Evolutionary conservation across 352 stramenopile species (phyloP).

Genomic region (Hyaloperonospora brassicae): DNA sequence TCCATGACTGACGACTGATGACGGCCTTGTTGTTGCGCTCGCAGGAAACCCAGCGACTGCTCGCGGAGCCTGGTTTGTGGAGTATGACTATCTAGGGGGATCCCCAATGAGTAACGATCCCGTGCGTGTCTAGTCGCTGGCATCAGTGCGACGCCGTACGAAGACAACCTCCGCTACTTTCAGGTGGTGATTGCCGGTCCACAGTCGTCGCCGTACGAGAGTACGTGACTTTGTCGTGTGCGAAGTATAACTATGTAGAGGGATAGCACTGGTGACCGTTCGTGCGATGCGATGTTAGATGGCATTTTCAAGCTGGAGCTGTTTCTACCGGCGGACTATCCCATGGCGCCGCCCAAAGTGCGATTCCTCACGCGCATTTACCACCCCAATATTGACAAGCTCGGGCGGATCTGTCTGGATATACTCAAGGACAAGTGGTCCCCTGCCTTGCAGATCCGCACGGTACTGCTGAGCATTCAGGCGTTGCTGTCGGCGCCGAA

Average conservation of each 20-base stretch:
- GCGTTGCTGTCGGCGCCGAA: slow-evolving; percentile 93
- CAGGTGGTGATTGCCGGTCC: slow-evolving; percentile 96
- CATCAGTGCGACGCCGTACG: slow-evolving; percentile 94
- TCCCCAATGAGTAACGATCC: neutral
- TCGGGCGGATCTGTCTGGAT: slow-evolving; percentile 96
- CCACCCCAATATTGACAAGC: slow-evolving; percentile 98
- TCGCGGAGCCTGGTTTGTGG: slow-evolving; percentile 84
- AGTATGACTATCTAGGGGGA: slow-evolving; percentile 3
- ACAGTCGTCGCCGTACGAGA: slow-evolving; percentile 92
- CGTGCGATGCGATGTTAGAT: slow-evolving; percentile 31
- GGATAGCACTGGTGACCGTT: neutral
- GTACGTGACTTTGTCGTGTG: slow-evolving; percentile 33
- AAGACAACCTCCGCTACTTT: slow-evolving; percentile 98
- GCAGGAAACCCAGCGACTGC: slow-evolving; percentile 92
- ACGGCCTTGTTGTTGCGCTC: slow-evolving; percentile 3
- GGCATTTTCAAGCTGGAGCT: slow-evolving; percentile 95
- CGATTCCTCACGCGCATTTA: slow-evolving; percentile 98
- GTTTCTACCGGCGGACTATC: slow-evolving; percentile 95
- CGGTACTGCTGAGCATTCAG: slow-evolving; percentile 96
- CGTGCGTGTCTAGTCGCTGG: slow-evolving; percentile 67
- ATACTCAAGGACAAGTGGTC: slow-evolving; percentile 99
- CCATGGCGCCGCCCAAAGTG: slow-evolving; percentile 95
- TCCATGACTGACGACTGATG: too few relatives aligned
- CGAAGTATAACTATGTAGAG: slow-evolving; percentile 8
- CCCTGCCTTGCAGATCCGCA: slow-evolving; percentile 97